A percentile compares a stretch with the other conserved stretches of the same genome.
These are phyloP conservation scores for Exophiala sp. DNA, from an alignment of 2,329 filamentous ascomycete genomes.

Conservation along the genomic window DNA sequence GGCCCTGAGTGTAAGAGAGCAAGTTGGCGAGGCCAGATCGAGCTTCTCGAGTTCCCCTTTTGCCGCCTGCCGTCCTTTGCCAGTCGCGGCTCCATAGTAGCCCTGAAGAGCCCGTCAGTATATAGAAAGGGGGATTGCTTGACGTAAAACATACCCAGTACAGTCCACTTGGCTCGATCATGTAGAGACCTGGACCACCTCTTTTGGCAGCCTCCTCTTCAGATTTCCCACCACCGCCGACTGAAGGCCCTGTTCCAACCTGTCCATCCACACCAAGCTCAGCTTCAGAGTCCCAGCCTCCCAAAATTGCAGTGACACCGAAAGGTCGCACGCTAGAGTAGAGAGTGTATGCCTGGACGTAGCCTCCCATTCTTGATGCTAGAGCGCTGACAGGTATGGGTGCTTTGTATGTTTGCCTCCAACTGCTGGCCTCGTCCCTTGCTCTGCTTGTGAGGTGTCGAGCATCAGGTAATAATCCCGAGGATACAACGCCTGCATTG, in stretches of 20 bases:
- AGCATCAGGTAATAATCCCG: conserved; percentile 90
- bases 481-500: conserved; percentile 87
- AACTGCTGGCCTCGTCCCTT: conserved; percentile 85
- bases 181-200: conserved; percentile 92
- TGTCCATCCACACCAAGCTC: conserved; percentile 85
- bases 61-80: conserved; percentile 92
- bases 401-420: conserved; percentile 90
- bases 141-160: conserved; percentile 68
- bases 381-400: conserved; percentile 87
- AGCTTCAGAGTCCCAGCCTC: conserved; percentile 85
- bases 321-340: conserved; percentile 97
- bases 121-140: neutral
- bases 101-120: conserved; percentile 49
- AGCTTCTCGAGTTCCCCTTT: conserved; percentile 99
- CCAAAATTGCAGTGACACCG: conserved; percentile 91
- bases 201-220: conserved; percentile 58
- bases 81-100: conserved; percentile 96
- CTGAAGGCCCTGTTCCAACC: conserved; percentile 74
- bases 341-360: conserved; percentile 94
- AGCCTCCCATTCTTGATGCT: conserved; percentile 88
- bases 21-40: conserved; percentile 70
- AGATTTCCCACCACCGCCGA: conserved; percentile 80
- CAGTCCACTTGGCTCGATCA: conserved; percentile 95
- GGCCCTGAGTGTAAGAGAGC: conserved; percentile 69
- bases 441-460: conserved; percentile 92